Percentiles rank a stretch among this genome's conserved stretches.
Evolutionary conservation across 2,329 filamentous ascomycete species (phyloP).

Genomic region (Aspergillus sp.): DNA sequence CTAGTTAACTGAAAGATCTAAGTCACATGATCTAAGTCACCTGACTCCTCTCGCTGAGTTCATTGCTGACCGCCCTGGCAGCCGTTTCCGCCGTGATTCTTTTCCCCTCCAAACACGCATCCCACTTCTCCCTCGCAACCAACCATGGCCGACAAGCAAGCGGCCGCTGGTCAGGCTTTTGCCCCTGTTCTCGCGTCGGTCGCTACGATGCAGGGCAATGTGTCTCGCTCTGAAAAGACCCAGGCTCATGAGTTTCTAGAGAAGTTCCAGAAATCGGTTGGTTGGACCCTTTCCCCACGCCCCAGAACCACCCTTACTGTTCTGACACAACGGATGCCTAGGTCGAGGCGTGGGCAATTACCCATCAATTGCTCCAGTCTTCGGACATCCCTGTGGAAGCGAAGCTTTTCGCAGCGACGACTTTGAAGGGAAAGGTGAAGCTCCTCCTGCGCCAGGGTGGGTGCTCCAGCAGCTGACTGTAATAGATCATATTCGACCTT

Average conservation of each 20-base stretch:
- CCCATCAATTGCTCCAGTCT: constrained; percentile 77
- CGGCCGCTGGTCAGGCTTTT: constrained; percentile 58
- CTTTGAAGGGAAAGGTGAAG: constrained; percentile 89
- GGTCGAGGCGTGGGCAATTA: constrained; percentile 84
- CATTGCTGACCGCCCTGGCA: no score
- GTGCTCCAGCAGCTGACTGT: constrained; percentile 15
- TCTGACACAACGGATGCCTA: constrained; percentile 32
- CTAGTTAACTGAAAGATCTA: no score
- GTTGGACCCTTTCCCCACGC: constrained; percentile 27
- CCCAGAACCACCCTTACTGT: constrained; percentile 8
- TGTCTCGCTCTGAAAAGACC: constrained; percentile 71
- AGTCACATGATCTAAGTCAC: no score
- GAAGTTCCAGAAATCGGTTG: constrained; percentile 94
- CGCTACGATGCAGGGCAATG: constrained; percentile 79
- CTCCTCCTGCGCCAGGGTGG: constrained; percentile 1
- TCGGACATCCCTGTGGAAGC: constrained; percentile 66
- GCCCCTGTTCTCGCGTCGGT: constrained; percentile 80
- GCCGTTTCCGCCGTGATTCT: no score
- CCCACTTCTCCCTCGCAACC: constrained; percentile 13
- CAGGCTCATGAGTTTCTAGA: constrained; percentile 86
- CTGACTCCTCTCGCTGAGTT: no score
- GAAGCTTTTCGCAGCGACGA: constrained; percentile 92
- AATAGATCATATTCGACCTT: constrained; percentile 90
- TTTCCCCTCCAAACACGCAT: constrained; percentile 10
- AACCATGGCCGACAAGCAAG: constrained; percentile 60